Evolutionary conservation across 2,329 filamentous ascomycete species (phyloP).

Genomic region (Clonostachys sp.): DNA sequence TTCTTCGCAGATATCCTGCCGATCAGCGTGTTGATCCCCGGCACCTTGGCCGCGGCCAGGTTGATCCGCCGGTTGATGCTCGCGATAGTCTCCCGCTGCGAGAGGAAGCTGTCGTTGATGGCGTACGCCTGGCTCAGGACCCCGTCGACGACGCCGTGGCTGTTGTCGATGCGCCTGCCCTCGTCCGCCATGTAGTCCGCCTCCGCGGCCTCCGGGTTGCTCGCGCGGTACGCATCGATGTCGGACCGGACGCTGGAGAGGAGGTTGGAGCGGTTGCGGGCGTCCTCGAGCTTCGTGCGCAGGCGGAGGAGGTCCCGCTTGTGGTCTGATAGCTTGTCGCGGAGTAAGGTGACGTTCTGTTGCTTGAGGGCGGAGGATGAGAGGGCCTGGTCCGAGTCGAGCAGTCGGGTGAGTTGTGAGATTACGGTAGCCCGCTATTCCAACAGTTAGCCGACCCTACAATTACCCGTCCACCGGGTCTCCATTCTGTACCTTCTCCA

Average conservation of each 20-base stretch:
- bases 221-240: slow-evolving; percentile 81
- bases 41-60: slow-evolving; percentile 82
- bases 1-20: slow-evolving; percentile 91
- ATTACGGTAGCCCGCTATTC: slow-evolving; percentile 75
- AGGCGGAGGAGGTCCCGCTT: slow-evolving; percentile 76
- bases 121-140: slow-evolving; percentile 95
- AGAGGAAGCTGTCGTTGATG: slow-evolving; percentile 83
- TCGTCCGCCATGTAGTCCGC: slow-evolving; percentile 98
- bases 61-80: slow-evolving; percentile 91
- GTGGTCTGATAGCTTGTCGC: slow-evolving; percentile 85
- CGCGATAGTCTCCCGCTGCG: slow-evolving; percentile 82
- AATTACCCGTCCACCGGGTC: not conserved
- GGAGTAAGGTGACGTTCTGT: slow-evolving; percentile 87
- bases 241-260: slow-evolving; percentile 87
- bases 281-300: slow-evolving; percentile 66
- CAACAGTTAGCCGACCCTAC: not conserved
- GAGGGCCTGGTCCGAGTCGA: slow-evolving; percentile 86
- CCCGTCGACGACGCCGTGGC: slow-evolving; percentile 82
- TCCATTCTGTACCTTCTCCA: slow-evolving; percentile 62
- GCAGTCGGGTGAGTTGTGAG: slow-evolving; percentile 76
- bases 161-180: slow-evolving; percentile 78
- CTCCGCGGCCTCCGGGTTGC: slow-evolving; percentile 78
- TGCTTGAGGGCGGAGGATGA: slow-evolving; percentile 93
- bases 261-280: slow-evolving; percentile 84
- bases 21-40: slow-evolving; percentile 89